Evolutionary conservation across 805 yeast species (phyloP).

Genomic region (Jamesozyma spencerorum): DNA sequence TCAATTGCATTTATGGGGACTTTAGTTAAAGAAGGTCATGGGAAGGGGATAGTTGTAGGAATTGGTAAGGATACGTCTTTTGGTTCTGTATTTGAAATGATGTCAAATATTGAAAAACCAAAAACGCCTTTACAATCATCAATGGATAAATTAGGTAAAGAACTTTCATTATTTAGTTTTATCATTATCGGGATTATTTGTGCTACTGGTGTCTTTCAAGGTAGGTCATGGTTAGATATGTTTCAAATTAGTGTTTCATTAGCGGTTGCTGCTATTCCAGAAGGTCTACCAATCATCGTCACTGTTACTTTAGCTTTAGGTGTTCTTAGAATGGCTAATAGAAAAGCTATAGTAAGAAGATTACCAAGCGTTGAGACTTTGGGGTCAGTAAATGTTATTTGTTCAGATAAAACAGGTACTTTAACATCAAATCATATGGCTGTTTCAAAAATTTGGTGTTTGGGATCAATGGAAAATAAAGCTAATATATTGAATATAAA

Average conservation of each 20-base stretch:
- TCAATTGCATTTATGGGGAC: conserved; percentile 96
- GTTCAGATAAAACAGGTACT: conserved; percentile 88
- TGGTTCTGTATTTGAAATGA: conserved; percentile 91
- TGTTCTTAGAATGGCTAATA: conserved; percentile 90
- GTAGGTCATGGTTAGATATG: conserved; percentile 94
- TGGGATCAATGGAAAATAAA: conserved; percentile 42
- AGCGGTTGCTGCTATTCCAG: conserved; percentile 99
- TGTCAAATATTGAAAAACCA: conserved; percentile 90
- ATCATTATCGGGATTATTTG: conserved; percentile 83
- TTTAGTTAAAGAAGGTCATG: conserved; percentile 90
- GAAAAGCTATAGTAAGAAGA: conserved; percentile 88
- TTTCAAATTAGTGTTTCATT: conserved; percentile 93
- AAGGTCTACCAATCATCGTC: conserved; percentile 95
- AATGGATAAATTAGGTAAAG: conserved; percentile 93
- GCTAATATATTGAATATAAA: conserved; percentile 35
- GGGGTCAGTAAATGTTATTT: conserved; percentile 88
- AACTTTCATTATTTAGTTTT: conserved; percentile 76
- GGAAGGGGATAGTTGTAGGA: conserved; percentile 87
- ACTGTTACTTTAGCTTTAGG: conserved; percentile 96
- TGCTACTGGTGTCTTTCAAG: conserved; percentile 79
- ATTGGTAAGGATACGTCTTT: conserved; percentile 86
- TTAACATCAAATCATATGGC: conserved; percentile 89
- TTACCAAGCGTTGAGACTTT: conserved; percentile 92
- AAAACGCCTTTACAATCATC: conserved; percentile 95
- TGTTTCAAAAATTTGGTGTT: conserved; percentile 72